Evolutionary conservation across 2,329 filamentous ascomycete species (phyloP).

Genomic region (Aspergillus amoenus): DNA sequence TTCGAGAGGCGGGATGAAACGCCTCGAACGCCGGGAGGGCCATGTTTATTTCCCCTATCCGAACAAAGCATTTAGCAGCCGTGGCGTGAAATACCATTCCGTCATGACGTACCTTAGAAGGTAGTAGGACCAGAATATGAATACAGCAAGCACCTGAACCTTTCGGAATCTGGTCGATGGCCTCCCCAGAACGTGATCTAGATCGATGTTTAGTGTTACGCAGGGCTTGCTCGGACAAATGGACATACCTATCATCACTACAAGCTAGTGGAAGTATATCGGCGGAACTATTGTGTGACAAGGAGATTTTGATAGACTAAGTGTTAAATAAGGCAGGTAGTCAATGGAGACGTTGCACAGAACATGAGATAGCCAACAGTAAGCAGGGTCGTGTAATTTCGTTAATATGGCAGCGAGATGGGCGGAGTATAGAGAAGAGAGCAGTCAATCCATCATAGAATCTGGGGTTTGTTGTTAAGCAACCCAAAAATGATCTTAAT

Average conservation of each 20-base stretch:
- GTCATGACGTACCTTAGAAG: conserved; percentile 63
- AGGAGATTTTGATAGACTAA: background rate
- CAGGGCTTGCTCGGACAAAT: background rate
- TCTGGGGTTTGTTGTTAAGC: background rate
- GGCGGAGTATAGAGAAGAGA: background rate
- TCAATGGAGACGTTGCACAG: background rate
- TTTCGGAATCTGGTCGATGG: conserved; percentile 90
- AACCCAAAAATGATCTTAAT: background rate
- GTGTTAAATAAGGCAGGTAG: background rate
- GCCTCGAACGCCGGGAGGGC: conserved; percentile 53
- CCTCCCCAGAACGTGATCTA: conserved; percentile 86
- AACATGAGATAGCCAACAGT: background rate
- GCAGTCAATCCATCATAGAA: background rate
- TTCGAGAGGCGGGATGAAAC: conserved; percentile 71
- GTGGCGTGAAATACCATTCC: background rate
- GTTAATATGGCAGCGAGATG: background rate
- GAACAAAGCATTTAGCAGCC: background rate
- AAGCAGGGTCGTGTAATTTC: background rate
- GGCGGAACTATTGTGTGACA: background rate
- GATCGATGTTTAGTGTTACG: conserved; percentile 2
- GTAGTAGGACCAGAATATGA: conserved; percentile 89
- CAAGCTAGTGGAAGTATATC: background rate
- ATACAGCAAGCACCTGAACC: conserved; percentile 85
- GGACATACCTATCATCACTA: conserved; percentile 34
- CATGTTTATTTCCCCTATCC: conserved; percentile 76